Conservation (phyloP, 2,329 filamentous ascomycete genomes). For the Aspergillus brasiliensis region DNA sequence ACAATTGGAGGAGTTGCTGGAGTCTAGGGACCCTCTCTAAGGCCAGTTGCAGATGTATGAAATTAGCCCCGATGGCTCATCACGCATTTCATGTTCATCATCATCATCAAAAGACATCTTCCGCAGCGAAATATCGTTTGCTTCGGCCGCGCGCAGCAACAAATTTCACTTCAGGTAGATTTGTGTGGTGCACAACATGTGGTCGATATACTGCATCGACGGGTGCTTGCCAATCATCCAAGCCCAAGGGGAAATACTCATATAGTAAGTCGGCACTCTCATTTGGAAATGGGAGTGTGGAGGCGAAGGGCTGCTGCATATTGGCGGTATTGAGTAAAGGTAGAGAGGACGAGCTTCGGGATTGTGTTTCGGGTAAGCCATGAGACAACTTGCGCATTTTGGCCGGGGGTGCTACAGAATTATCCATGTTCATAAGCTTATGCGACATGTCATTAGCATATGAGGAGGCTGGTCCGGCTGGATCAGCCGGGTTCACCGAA, state of each 20-base stretch:
- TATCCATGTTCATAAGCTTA: constrained; percentile 31
- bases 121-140: constrained; percentile 73
- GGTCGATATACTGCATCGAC: constrained; percentile 89
- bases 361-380: constrained; percentile 29
- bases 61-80: not conserved
- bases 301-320: constrained; percentile 57
- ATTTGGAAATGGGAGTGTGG: constrained; percentile 46
- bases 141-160: constrained; percentile 66
- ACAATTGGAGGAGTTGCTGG: not conserved
- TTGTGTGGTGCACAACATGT: constrained; percentile 89
- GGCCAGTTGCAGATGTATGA: not conserved
- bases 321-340: constrained; percentile 36
- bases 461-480: constrained; percentile 20
- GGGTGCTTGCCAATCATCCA: constrained; percentile 90
- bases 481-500: constrained; percentile 31
- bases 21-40: not conserved
- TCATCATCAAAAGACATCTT: constrained; percentile 46
- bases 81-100: no score
- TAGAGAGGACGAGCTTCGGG: constrained; percentile 35
- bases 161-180: constrained; percentile 69
- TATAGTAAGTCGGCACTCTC: constrained; percentile 85
- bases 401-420: constrained; percentile 34
- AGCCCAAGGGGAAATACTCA: constrained; percentile 88
- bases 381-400: constrained; percentile 44
- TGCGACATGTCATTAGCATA: constrained; percentile 31